phyloP scores from a whole-genome alignment of 2,329 filamentous ascomycete species.

The Cladosporium sp. region DNA sequence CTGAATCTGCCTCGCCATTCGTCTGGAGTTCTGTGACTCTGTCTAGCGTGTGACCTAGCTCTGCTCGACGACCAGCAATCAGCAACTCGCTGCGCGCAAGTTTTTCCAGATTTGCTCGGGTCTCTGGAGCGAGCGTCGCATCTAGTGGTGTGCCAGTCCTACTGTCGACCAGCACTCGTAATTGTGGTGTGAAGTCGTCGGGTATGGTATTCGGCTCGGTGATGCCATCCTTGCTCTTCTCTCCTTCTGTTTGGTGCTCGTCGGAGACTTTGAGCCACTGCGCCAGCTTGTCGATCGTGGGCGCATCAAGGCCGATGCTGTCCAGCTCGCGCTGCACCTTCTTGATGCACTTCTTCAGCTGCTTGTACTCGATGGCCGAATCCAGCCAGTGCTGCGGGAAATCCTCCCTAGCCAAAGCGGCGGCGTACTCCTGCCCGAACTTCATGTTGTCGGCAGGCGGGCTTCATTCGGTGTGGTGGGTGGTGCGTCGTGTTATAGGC shows the following conservation, averaged over 20 bases:
- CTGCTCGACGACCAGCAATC: slow-evolving; percentile 38
- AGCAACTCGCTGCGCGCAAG: slow-evolving; percentile 55
- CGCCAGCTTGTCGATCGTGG: slow-evolving; percentile 68
- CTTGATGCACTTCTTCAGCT: slow-evolving; percentile 88
- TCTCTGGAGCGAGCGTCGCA: slow-evolving; percentile 66
- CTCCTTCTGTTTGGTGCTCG: slow-evolving; percentile 7
- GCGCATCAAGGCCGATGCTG: slow-evolving; percentile 69
- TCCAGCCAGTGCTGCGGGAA: slow-evolving; percentile 73
- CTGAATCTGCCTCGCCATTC: neutral
- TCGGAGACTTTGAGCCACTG: slow-evolving; percentile 37
- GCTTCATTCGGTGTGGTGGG: slow-evolving; percentile 5
- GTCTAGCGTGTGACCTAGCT: slow-evolving; percentile 26
- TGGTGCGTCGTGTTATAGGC: neutral
- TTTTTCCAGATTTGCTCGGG: slow-evolving; percentile 63
- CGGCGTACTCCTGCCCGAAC: slow-evolving; percentile 78
- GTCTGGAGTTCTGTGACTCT: neutral
- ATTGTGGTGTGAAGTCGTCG: slow-evolving; percentile 62
- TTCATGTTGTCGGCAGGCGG: slow-evolving; percentile 62
- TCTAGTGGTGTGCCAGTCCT: slow-evolving; percentile 68
- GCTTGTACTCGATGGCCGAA: slow-evolving; percentile 77
- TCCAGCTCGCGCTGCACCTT: slow-evolving; percentile 72
- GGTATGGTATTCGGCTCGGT: slow-evolving; percentile 30
- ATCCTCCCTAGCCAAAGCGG: slow-evolving; percentile 68
- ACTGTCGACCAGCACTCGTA: slow-evolving; percentile 70
- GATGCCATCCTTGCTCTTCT: slow-evolving; percentile 28